Conservation (phyloP, 192 early-diverging fungal species). For the Neocallimastix lanati region DNA sequence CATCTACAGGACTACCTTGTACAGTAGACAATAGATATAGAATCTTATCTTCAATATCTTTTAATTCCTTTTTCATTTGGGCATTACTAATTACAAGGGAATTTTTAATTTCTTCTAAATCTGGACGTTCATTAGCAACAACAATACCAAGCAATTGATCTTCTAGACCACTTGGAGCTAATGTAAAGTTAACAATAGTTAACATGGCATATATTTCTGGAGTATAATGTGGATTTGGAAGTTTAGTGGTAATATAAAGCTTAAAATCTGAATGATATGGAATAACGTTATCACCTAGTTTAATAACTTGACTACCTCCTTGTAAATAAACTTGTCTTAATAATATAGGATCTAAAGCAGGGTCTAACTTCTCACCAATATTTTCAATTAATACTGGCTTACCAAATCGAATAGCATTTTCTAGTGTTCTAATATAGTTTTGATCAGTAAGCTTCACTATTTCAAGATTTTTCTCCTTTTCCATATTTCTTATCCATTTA, state of each 20-base stretch:
- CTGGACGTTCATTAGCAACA: constrained; percentile 36
- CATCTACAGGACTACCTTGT: constrained; percentile 40
- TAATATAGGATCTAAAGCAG: constrained; percentile 35
- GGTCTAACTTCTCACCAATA: constrained; percentile 33
- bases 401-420: constrained; percentile 42
- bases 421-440: constrained; percentile 36
- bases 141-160: constrained; percentile 40
- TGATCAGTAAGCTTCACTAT: constrained; percentile 36
- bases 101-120: constrained; percentile 42
- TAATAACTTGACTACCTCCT: constrained; percentile 35
- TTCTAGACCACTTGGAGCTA: constrained; percentile 35
- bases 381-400: constrained; percentile 40
- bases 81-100: constrained; percentile 37
- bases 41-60: constrained; percentile 46
- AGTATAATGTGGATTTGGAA: constrained; percentile 39
- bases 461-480: constrained; percentile 26
- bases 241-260: constrained; percentile 39
- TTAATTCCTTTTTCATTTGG: constrained; percentile 42
- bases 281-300: constrained; percentile 37
- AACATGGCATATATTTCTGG: constrained; percentile 36
- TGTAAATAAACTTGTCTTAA: constrained; percentile 38
- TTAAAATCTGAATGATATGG: constrained; percentile 40
- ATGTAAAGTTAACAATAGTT: constrained; percentile 38
- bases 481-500: constrained; percentile 49
- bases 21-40: constrained; percentile 38